These are phyloP conservation scores for Aureobasidium sp. DNA, from an alignment of 2,329 filamentous ascomycete species.

Conservation along the genomic window DNA sequence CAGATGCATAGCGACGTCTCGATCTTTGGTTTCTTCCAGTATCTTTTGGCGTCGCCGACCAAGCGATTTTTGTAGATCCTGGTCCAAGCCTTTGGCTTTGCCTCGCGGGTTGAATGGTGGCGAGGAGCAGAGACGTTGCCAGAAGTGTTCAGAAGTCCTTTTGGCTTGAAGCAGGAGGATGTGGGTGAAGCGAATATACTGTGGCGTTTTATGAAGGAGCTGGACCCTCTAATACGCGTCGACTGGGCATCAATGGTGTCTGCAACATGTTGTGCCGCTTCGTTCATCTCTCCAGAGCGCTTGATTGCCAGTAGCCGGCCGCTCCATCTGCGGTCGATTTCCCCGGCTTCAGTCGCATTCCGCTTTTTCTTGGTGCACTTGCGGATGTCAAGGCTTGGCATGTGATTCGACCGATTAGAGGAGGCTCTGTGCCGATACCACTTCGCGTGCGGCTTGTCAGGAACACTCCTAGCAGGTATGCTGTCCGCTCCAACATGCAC, in stretches of 20 bases:
- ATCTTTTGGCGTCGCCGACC: too few relatives aligned
- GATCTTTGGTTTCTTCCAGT: too few relatives aligned
- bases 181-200: conserved; percentile 35
- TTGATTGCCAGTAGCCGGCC: not conserved
- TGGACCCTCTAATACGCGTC: not conserved
- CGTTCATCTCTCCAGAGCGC: not conserved
- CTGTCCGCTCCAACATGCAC: conserved; percentile 27
- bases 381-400: conserved; percentile 4
- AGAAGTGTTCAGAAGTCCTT: conserved; percentile 72
- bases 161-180: conserved; percentile 51
- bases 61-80: too few relatives aligned
- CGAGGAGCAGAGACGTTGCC: conserved; percentile 85
- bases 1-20: too few relatives aligned
- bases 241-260: not conserved
- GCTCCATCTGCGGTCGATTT: conserved; percentile 3
- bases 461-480: not conserved
- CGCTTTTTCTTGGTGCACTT: conserved; percentile 29
- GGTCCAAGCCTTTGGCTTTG: conserved; percentile 87
- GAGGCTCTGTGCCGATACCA: not conserved
- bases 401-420: conserved; percentile 4
- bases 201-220: conserved; percentile 48
- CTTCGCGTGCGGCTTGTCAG: not conserved
- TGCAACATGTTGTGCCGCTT: not conserved
- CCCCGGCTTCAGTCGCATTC: conserved; percentile 29
- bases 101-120: conserved; percentile 61